A percentile compares a stretch with the other conserved stretches of the same genome.
phyloP scores from a whole-genome alignment of 352 stramenopile species.

The Phytophthora meadii region DNA sequence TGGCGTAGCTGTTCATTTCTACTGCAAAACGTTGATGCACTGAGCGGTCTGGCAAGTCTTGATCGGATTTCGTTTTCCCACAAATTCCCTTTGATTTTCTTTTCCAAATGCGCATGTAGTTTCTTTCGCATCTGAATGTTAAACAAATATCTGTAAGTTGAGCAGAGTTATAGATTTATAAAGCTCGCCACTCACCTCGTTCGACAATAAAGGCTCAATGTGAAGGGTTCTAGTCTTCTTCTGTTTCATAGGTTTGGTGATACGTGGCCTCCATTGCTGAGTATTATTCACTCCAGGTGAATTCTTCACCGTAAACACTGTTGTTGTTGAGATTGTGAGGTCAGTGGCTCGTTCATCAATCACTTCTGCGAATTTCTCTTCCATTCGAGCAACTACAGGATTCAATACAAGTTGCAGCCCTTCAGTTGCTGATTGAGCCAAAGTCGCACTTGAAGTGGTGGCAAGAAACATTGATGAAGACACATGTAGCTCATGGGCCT shows the following conservation, averaged over 20 bases:
- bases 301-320: slow-evolving; percentile 1
- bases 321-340: not conserved
- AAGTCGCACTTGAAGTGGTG: slow-evolving; percentile 6
- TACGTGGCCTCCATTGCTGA: slow-evolving; percentile 18
- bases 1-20: slow-evolving; percentile 53
- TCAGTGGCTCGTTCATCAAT: slow-evolving; percentile 4
- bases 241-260: slow-evolving; percentile 5
- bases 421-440: slow-evolving; percentile 9
- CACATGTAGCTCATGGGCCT: slow-evolving; percentile 20
- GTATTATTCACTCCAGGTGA: not conserved
- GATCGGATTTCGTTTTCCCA: slow-evolving; percentile 69
- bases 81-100: slow-evolving; percentile 52
- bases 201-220: slow-evolving; percentile 36
- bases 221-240: slow-evolving; percentile 1
- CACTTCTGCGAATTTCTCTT: slow-evolving; percentile 10
- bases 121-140: slow-evolving; percentile 44
- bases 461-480: slow-evolving; percentile 23
- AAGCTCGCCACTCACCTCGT: slow-evolving; percentile 14
- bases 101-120: slow-evolving; percentile 44
- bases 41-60: slow-evolving; percentile 52
- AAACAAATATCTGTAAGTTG: not conserved
- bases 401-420: slow-evolving; percentile 23
- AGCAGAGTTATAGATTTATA: not conserved
- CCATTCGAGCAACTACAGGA: not conserved
- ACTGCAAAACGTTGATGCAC: slow-evolving; percentile 52